Conservation (phyloP, 176 grass and related monocot species). For the Olyra latifolia region DNA sequence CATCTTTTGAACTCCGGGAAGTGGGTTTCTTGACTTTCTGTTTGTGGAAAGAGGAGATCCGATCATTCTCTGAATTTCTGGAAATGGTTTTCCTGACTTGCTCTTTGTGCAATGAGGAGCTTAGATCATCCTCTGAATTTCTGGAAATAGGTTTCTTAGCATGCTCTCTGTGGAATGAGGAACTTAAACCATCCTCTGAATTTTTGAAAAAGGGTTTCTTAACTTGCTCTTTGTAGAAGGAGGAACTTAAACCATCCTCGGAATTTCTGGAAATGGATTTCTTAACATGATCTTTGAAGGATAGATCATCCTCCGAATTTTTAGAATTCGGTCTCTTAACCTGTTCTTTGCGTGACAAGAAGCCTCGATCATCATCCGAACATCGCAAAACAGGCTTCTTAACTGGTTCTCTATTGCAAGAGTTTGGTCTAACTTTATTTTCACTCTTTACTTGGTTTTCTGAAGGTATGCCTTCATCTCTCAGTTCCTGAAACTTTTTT, state of each 20-base stretch:
- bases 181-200: slow-evolving; percentile 44
- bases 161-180: slow-evolving; percentile 38
- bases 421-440: slow-evolving; percentile 52
- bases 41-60: slow-evolving; percentile 24
- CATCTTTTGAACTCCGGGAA: slow-evolving; percentile 30
- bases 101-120: slow-evolving; percentile 33
- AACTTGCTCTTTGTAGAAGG: slow-evolving; percentile 38
- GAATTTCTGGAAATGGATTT: slow-evolving; percentile 39
- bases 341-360: slow-evolving; percentile 42
- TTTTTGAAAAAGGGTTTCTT: slow-evolving; percentile 46
- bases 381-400: slow-evolving; percentile 51
- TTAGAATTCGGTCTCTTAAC: slow-evolving; percentile 37
- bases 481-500: slow-evolving; percentile 88
- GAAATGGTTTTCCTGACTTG: slow-evolving; percentile 24
- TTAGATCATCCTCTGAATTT: slow-evolving; percentile 40
- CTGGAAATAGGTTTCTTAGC: slow-evolving; percentile 33
- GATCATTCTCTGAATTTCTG: slow-evolving; percentile 38
- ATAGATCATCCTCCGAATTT: slow-evolving; percentile 17
- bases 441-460: slow-evolving; percentile 54
- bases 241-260: slow-evolving; percentile 33
- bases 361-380: slow-evolving; percentile 47
- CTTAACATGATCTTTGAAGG: slow-evolving; percentile 36
- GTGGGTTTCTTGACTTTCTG: slow-evolving; percentile 40
- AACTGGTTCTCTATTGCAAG: slow-evolving; percentile 45
- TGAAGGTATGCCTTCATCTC: slow-evolving; percentile 62